phyloP scores from a whole-genome alignment of 164 flowering plant genomes.

The Kingdonia uniflora region DNA sequence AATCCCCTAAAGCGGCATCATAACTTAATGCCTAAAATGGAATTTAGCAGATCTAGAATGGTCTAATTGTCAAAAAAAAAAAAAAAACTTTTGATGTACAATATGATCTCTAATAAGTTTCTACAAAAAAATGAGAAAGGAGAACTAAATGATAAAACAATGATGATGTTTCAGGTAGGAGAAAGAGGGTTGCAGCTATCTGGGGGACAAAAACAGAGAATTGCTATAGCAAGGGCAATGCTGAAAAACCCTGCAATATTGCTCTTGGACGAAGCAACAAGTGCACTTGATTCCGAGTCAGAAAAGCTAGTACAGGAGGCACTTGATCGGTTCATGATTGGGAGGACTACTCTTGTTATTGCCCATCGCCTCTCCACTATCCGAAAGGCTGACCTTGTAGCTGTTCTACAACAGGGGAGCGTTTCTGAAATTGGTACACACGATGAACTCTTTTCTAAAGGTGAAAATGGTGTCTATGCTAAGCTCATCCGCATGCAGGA shows the following conservation, averaged over 20 bases:
- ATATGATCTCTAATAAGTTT: no score
- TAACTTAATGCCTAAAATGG: no score
- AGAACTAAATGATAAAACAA: no score
- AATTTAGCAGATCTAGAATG: no score
- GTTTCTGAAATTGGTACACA: slow-evolving; percentile 93
- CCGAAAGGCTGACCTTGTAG: slow-evolving; percentile 81
- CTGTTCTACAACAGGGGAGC: slow-evolving; percentile 89
- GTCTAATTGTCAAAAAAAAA: no score
- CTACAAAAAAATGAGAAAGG: no score
- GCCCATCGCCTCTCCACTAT: slow-evolving; percentile 97
- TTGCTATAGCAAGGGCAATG: slow-evolving; percentile 99
- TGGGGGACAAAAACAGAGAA: slow-evolving; percentile 97
- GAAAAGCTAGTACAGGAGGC: slow-evolving; percentile 97
- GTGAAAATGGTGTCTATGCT: slow-evolving; percentile 83
- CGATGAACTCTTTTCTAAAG: slow-evolving; percentile 71
- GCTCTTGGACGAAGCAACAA: slow-evolving; percentile 96
- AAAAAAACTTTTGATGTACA: no score
- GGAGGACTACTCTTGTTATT: slow-evolving; percentile 90
- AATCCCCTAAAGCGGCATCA: no score
- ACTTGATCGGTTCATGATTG: slow-evolving; percentile 90
- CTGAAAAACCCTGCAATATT: slow-evolving; percentile 85
- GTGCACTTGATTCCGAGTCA: slow-evolving; percentile 91
- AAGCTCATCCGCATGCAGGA: slow-evolving; percentile 86
- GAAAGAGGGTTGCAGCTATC: slow-evolving; percentile 96
- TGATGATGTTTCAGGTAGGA: slow-evolving; percentile 51